These are phyloP conservation scores for Chytridiales sp. DNA, from an alignment of 371 early-diverging fungal species.

Conservation along the genomic window DNA sequence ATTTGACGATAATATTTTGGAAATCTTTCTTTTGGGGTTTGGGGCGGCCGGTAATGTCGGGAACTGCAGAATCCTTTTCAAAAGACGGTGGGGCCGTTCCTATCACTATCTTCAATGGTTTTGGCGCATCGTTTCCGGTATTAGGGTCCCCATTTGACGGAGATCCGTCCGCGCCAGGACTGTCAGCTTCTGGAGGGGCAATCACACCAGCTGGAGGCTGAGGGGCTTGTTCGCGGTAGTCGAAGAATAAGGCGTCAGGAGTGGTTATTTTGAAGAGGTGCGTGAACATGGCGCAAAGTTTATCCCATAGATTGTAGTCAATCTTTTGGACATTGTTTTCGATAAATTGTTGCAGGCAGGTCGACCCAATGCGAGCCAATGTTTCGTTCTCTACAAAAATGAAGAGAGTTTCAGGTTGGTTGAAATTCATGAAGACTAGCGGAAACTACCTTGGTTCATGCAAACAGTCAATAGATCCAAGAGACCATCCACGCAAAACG, in stretches of 20 bases:
- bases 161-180: too few relatives aligned
- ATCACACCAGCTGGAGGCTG: constrained; percentile 26
- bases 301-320: constrained; percentile 67
- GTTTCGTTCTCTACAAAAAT: constrained; percentile 77
- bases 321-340: constrained; percentile 73
- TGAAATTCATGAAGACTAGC: too few relatives aligned
- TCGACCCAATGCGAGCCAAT: constrained; percentile 85
- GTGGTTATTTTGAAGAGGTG: constrained; percentile 77
- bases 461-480: constrained; percentile 77
- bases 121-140: too few relatives aligned
- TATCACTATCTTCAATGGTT: too few relatives aligned
- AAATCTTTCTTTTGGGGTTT: constrained; percentile 63
- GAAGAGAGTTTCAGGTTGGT: not conserved
- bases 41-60: constrained; percentile 35
- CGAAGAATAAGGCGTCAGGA: constrained; percentile 74
- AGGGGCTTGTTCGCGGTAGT: constrained; percentile 31
- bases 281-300: constrained; percentile 65
- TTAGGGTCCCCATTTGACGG: too few relatives aligned
- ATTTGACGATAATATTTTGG: constrained; percentile 74
- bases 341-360: constrained; percentile 86
- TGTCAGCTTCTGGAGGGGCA: constrained; percentile 25
- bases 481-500: constrained; percentile 71
- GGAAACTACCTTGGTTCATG: constrained; percentile 68
- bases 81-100: not conserved
- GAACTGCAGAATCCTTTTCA: constrained; percentile 1